A percentile compares a stretch with the other conserved stretches of the same genome.
Conservation (phyloP, 805 yeast genomes). For the Zygosaccharomyces siamensis region DNA sequence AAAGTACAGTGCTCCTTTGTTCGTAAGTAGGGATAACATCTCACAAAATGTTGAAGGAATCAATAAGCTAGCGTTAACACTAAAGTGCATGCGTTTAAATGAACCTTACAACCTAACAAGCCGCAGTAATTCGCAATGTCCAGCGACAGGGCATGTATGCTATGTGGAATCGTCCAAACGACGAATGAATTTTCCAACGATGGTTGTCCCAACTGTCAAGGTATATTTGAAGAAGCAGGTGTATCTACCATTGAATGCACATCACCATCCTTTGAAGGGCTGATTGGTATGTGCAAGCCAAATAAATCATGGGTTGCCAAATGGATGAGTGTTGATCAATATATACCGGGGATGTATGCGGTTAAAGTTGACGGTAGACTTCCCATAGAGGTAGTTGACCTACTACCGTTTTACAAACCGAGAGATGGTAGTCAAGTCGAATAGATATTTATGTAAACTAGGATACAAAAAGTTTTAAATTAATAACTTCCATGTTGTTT, state of each 20-base stretch:
- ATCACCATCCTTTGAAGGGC: conserved; percentile 93
- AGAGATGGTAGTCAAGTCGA: conserved; percentile 86
- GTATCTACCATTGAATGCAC: conserved; percentile 88
- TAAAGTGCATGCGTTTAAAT: not conserved
- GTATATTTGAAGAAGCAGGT: conserved; percentile 77
- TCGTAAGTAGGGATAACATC: conserved; percentile 4
- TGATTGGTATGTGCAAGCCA: conserved; percentile 84
- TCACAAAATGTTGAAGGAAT: conserved; percentile 1
- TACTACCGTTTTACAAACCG: conserved; percentile 79
- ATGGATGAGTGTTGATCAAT: conserved; percentile 89
- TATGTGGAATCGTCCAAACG: conserved; percentile 89
- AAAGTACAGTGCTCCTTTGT: not conserved
- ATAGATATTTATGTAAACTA: conserved; percentile 22
- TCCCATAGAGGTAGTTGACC: conserved; percentile 78
- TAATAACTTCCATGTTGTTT: not conserved
- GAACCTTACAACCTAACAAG: not conserved
- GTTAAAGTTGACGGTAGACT: conserved; percentile 87
- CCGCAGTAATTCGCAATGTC: conserved; percentile 17
- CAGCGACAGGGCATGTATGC: conserved; percentile 89
- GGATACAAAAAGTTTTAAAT: not conserved
- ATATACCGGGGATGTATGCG: conserved; percentile 87
- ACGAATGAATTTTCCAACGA: conserved; percentile 69
- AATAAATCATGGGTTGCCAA: conserved; percentile 91
- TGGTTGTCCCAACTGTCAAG: conserved; percentile 97
- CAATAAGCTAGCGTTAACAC: not conserved